phyloP scores from a whole-genome alignment of 2,329 filamentous ascomycete species.

The Ophiosphaerella narmari region DNA sequence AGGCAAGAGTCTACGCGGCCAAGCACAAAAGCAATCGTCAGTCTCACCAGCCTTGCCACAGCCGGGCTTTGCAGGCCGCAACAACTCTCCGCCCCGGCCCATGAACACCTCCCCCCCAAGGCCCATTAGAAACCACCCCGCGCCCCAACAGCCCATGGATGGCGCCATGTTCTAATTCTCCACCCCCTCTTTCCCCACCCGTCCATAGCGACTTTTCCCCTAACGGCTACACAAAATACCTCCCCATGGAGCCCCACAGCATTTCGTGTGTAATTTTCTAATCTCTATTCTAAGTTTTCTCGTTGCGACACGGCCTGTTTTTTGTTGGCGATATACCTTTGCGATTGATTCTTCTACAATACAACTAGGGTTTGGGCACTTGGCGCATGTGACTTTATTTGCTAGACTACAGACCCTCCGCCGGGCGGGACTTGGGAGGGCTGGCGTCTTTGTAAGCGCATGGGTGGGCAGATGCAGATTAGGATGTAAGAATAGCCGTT shows the following conservation, averaged over 20 bases:
- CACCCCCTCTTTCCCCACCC: too few relatives aligned
- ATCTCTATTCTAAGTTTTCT: constrained; percentile 13
- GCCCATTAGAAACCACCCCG: constrained; percentile 24
- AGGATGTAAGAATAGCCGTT: constrained; percentile 10
- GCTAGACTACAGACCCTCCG: constrained; percentile 7
- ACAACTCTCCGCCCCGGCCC: constrained; percentile 38
- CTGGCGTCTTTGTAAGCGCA: constrained; percentile 9
- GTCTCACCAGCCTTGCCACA: constrained; percentile 37
- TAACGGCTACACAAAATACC: background rate
- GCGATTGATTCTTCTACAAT: constrained; percentile 17
- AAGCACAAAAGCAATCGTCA: constrained; percentile 37
- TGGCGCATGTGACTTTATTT: constrained; percentile 1
- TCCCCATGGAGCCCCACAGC: background rate
- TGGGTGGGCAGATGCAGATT: constrained; percentile 10
- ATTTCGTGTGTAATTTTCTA: constrained; percentile 10
- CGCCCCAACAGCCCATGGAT: constrained; percentile 35
- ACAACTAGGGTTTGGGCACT: constrained; percentile 12
- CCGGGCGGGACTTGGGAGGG: constrained; percentile 8
- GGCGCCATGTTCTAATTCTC: constrained; percentile 42
- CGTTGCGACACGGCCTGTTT: constrained; percentile 22
- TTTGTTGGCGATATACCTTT: constrained; percentile 42
- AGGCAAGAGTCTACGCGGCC: constrained; percentile 53
- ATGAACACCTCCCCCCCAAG: constrained; percentile 36
- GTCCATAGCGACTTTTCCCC: constrained; percentile 11
- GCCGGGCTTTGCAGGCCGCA: constrained; percentile 27